Conservation (phyloP, 1,139 yeast species). For the Sugiyamaella xylanicola region DNA sequence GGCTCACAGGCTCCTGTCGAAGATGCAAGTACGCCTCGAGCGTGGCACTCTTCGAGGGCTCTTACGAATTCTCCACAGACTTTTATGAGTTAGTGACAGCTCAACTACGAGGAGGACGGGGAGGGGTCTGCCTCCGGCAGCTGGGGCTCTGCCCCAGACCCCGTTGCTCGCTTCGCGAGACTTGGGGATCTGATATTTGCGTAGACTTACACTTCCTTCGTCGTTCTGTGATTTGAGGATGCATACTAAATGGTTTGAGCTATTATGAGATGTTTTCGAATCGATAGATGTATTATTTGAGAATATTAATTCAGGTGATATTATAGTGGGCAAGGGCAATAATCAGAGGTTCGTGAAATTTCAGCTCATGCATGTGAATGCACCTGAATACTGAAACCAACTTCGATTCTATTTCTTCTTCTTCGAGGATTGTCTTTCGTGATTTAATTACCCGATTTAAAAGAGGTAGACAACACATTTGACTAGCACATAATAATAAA, state of each 20-base stretch:
- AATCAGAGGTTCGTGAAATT: slow-evolving; percentile 5
- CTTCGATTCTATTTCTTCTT: no score
- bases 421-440: no score
- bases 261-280: not conserved
- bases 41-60: slow-evolving; percentile 89
- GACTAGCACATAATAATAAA: no score
- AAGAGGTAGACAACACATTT: no score
- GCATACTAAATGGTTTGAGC: slow-evolving; percentile 26
- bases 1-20: slow-evolving; percentile 87
- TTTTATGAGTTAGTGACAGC: no score
- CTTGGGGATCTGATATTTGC: not conserved
- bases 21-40: slow-evolving; percentile 65
- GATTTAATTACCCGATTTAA: no score
- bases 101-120: no score
- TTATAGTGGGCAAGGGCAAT: slow-evolving; percentile 12
- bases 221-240: slow-evolving; percentile 37
- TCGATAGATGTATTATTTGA: not conserved
- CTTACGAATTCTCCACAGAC: slow-evolving; percentile 82
- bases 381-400: no score
- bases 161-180: slow-evolving; percentile 1
- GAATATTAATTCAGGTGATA: slow-evolving; percentile 3
- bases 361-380: slow-evolving; percentile 15
- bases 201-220: slow-evolving; percentile 33
- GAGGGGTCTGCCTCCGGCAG: not conserved
- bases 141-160: no score